phyloP scores from a whole-genome alignment of 1,284 basidiomycete genomes.

The Neonothopanus nambi region DNA sequence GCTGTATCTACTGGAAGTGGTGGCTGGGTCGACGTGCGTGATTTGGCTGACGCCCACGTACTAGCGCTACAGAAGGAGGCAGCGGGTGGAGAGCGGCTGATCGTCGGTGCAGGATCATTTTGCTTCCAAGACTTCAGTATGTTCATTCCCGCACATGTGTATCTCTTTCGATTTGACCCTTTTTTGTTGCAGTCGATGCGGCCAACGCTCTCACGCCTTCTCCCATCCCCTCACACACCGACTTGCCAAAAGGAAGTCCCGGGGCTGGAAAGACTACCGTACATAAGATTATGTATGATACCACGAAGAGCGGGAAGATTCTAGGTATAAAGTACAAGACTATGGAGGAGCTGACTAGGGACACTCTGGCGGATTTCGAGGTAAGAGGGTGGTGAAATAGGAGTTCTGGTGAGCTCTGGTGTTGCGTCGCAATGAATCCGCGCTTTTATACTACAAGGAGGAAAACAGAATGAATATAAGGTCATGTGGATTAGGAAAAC shows the following conservation, averaged over 20 bases:
- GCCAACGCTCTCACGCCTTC: conserved; percentile 30
- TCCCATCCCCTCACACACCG: conserved; percentile 23
- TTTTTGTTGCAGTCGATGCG: conserved; percentile 27
- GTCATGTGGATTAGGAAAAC: no score
- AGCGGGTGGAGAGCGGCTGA: conserved; percentile 54
- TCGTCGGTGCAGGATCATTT: conserved; percentile 31
- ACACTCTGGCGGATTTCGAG: conserved; percentile 42
- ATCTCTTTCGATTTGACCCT: neutral
- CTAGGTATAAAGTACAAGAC: conserved; percentile 34
- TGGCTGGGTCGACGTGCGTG: conserved; percentile 57
- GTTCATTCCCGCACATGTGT: conserved; percentile 12
- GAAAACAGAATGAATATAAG: no score
- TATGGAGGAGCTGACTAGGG: conserved; percentile 40
- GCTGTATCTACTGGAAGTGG: conserved; percentile 16
- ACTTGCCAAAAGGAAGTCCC: conserved; percentile 31
- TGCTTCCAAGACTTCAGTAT: conserved; percentile 35
- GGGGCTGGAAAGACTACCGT: conserved; percentile 22
- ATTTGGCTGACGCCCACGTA: conserved; percentile 55
- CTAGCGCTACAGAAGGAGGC: conserved; percentile 44
- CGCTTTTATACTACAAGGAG: no score
- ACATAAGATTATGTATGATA: conserved; percentile 36
- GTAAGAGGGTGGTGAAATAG: conserved; percentile 39
- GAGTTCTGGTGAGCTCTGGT: no score
- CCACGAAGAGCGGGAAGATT: conserved; percentile 33
- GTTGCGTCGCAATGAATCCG: no score